Conservation (phyloP, 805 yeast species). For the Clavispora phyllophila region DNA sequence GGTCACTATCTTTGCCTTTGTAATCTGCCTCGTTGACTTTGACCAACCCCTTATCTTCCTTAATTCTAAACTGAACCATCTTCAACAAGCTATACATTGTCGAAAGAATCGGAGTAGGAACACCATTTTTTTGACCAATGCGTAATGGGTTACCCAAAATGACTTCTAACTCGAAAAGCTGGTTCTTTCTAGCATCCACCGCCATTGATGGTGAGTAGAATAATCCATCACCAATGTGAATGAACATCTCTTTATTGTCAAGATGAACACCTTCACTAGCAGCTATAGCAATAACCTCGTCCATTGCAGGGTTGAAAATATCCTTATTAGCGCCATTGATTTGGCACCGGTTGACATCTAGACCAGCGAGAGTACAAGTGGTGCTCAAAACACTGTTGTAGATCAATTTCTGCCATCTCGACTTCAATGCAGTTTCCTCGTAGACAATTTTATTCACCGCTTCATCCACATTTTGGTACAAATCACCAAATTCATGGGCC, state of each 20-base stretch:
- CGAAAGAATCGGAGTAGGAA: constrained; percentile 51
- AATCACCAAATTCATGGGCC: constrained; percentile 19
- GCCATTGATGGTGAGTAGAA: constrained; percentile 67
- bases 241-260: constrained; percentile 32
- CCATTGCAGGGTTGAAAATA: constrained; percentile 54
- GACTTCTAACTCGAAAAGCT: constrained; percentile 66
- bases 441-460: constrained; percentile 18
- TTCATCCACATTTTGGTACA: constrained; percentile 25
- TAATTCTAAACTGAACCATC: constrained; percentile 56
- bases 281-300: constrained; percentile 61
- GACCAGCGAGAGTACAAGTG: constrained; percentile 26
- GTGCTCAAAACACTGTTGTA: constrained; percentile 35
- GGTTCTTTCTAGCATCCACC: constrained; percentile 60
- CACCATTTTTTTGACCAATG: constrained; percentile 11
- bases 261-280: constrained; percentile 59
- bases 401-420: constrained; percentile 37
- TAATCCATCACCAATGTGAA: constrained; percentile 41
- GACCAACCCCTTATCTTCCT: constrained; percentile 47
- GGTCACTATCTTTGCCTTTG: constrained; percentile 12
- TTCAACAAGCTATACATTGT: constrained; percentile 55
- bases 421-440: constrained; percentile 27
- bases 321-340: constrained; percentile 27
- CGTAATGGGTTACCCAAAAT: constrained; percentile 62
- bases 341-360: constrained; percentile 34
- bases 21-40: constrained; percentile 10